Evolutionary conservation across 176 grass and related monocot genomes (phyloP).

Genomic region (Juncus effusus): DNA sequence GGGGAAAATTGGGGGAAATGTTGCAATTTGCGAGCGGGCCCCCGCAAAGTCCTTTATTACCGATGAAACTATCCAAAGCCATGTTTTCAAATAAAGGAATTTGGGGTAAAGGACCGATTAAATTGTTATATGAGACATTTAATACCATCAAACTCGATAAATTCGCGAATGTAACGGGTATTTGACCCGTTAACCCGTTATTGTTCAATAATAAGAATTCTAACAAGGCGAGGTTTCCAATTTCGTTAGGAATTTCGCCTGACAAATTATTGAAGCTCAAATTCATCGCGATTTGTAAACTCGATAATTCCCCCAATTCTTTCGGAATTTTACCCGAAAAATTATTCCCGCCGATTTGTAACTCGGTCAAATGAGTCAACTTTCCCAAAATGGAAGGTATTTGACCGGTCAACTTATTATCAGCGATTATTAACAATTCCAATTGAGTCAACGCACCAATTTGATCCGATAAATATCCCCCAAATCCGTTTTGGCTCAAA

Average conservation of each 20-base stretch:
- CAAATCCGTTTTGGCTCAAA: constrained; percentile 86
- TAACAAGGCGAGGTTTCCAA: constrained; percentile 81
- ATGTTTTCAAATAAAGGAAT: constrained; percentile 79
- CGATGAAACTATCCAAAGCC: constrained; percentile 62
- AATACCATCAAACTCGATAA: constrained; percentile 83
- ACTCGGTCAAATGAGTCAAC: constrained; percentile 77
- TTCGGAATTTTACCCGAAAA: constrained; percentile 79
- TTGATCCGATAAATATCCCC: constrained; percentile 65
- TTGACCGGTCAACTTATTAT: constrained; percentile 64
- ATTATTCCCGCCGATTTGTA: constrained; percentile 90
- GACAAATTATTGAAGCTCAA: constrained; percentile 82
- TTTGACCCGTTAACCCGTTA: constrained; percentile 80
- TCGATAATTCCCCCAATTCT: constrained; percentile 75
- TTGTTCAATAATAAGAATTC: constrained; percentile 80
- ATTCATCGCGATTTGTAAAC: constrained; percentile 96
- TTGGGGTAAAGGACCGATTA: constrained; percentile 61
- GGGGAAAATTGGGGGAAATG: constrained; percentile 34
- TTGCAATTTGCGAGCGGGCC: constrained; percentile 72
- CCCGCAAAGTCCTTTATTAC: constrained; percentile 92
- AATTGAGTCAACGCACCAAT: constrained; percentile 72
- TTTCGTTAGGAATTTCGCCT: constrained; percentile 74
- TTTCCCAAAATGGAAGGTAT: constrained; percentile 78
- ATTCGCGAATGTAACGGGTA: constrained; percentile 86
- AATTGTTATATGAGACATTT: constrained; percentile 91
- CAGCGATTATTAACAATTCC: constrained; percentile 77